phyloP scores from a whole-genome alignment of 257 asterid genomes.

The Marsdenia floribunda region DNA sequence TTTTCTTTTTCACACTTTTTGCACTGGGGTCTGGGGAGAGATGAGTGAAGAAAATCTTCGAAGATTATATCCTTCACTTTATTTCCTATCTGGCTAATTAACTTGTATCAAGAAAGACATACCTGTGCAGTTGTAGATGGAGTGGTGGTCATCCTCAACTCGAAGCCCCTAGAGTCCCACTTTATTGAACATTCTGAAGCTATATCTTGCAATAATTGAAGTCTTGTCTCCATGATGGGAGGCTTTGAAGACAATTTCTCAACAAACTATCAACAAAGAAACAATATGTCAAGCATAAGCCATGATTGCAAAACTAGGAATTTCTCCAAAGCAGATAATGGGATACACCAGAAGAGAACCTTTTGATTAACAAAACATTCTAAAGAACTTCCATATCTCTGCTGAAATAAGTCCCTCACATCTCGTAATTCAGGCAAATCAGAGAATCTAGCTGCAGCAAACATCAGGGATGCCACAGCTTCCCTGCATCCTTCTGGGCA shows the following conservation, averaged over 20 bases:
- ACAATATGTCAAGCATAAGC: constrained; percentile 24
- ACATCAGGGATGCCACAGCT: constrained; percentile 75
- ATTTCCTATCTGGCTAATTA: constrained; percentile 14
- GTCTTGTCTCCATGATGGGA: constrained; percentile 50
- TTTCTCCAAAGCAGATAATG: background rate
- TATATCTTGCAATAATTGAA: constrained; percentile 74
- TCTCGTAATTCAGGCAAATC: constrained; percentile 96
- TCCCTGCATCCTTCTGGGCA: constrained; percentile 98
- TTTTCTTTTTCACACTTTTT: background rate
- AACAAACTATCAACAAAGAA: constrained; percentile 56
- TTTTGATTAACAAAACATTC: constrained; percentile 70
- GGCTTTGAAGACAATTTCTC: constrained; percentile 69
- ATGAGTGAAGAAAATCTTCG: background rate
- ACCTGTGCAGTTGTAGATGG: constrained; percentile 54
- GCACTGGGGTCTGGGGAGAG: background rate
- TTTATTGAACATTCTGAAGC: constrained; percentile 72
- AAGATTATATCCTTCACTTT: background rate
- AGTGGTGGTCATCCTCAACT: constrained; percentile 62
- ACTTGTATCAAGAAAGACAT: constrained; percentile 16
- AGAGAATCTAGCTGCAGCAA: constrained; percentile 98
- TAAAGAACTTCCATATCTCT: constrained; percentile 65
- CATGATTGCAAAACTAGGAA: constrained; percentile 12
- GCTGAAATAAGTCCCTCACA: constrained; percentile 71
- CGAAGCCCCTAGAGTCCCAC: constrained; percentile 79
- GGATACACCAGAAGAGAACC: constrained; percentile 39